These are phyloP conservation scores for Pyrenochaeta sp. DNA, from an alignment of 2,329 filamentous ascomycete genomes.

Conservation along the genomic window DNA sequence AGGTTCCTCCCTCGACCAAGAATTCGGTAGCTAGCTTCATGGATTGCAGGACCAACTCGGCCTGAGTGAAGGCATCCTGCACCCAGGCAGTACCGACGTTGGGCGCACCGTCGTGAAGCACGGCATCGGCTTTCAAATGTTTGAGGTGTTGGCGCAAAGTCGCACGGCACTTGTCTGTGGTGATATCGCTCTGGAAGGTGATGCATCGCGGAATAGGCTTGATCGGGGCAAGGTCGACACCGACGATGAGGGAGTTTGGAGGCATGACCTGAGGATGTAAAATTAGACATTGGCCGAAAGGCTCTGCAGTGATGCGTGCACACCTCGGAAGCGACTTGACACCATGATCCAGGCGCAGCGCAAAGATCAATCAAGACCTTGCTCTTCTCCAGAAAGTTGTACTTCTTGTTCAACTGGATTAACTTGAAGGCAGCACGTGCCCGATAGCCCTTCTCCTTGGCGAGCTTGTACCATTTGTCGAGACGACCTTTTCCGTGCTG, in stretches of 20 bases:
- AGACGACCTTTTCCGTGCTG: conserved; percentile 94
- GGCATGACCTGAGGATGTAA: conserved; percentile 72
- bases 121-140: conserved; percentile 94
- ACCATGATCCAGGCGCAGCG: conserved; percentile 78
- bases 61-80: conserved; percentile 97
- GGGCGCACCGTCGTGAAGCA: conserved; percentile 94
- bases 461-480: conserved; percentile 98
- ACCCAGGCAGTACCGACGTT: conserved; percentile 99
- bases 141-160: conserved; percentile 91
- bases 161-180: conserved; percentile 91
- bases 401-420: conserved; percentile 98
- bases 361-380: conserved; percentile 97
- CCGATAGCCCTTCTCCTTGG: conserved; percentile 97
- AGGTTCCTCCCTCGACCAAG: conserved; percentile 76
- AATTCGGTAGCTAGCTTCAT: conserved; percentile 96
- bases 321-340: conserved; percentile 81
- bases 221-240: conserved; percentile 93
- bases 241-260: conserved; percentile 84
- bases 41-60: conserved; percentile 87
- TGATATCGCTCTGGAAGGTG: conserved; percentile 97
- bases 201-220: conserved; percentile 95
- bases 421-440: conserved; percentile 97
- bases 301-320: too few species aligned
- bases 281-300: conserved; percentile 5
- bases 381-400: conserved; percentile 96